Base-by-base conservation (phyloP, 2,329 filamentous ascomycete genomes). In the Fulvia fulva region DNA sequence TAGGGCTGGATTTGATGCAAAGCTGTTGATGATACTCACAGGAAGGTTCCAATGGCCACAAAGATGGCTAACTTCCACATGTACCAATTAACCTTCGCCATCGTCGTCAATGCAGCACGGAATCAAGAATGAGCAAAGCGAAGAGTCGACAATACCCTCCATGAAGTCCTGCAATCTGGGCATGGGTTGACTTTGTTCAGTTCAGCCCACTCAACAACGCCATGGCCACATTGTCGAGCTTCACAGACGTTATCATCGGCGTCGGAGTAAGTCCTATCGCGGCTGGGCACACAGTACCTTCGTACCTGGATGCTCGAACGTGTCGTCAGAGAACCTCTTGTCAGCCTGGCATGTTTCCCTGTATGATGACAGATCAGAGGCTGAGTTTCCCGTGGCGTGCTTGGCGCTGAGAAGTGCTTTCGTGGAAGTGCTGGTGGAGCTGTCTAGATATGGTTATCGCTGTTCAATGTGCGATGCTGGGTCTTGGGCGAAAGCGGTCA, bases 11-110 rank as follows among this genome's bases (percentile, higher is more conserved):
- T 5, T 49, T 14, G 14, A 25, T 9, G 16, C 25, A 30, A 12
- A 7, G 12, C 14, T 22, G n/a, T 7, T 16, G n/a, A 19, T 8
- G 2, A n/a, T 14, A 44, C 53, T 49, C 43, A 59, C 53, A 54
- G 37, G 22, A 60, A 60, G 8, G 54, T 56, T 9, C 53, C 58
- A 22, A 60, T 45, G 12, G 54, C 58, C 19, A 52, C 58, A 19
- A 60, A 57, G 4, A 44, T 32, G 2, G 34, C 34, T 14, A 37
- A 14, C 16, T 16, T 37, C 34, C 34, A 37, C 3, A 37, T 37
- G 34, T 37, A 37, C 16, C 34, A 37, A n/a, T 37, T 37, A 14
- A 37, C 34, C 34, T 37, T 37, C 34, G 34, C 34, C 16, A 5
- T 37, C 3, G 7, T n/a, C 34, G 2, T n/a, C n/a, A n/a, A n/a